phyloP scores from a whole-genome alignment of 768 basidiomycete species.

The Pleurotus platypus region DNA sequence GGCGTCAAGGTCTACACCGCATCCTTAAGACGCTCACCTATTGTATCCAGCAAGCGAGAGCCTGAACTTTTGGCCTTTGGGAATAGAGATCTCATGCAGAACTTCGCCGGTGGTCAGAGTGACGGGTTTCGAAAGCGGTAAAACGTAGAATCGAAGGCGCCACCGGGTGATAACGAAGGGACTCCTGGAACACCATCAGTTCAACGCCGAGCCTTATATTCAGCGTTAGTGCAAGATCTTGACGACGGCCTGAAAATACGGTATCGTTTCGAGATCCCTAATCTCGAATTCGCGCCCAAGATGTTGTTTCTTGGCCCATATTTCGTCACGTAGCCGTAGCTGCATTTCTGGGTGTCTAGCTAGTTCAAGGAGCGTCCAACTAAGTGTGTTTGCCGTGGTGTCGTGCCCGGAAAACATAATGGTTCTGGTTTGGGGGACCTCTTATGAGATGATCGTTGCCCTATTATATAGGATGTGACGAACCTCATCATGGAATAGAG shows the following conservation, averaged over 20 bases:
- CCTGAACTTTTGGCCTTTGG: slow-evolving; percentile 46
- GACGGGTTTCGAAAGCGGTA: slow-evolving; percentile 56
- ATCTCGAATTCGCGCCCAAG: slow-evolving; percentile 35
- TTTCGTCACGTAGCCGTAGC: slow-evolving; percentile 57
- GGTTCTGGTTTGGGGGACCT: slow-evolving; percentile 32
- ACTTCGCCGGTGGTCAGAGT: slow-evolving; percentile 39
- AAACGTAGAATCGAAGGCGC: slow-evolving; percentile 27
- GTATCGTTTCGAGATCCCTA: slow-evolving; percentile 50
- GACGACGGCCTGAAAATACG: slow-evolving; percentile 42
- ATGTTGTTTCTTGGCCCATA: slow-evolving; percentile 32
- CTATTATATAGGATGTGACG: background rate
- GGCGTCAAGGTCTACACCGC: background rate
- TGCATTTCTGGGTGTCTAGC: slow-evolving; percentile 57
- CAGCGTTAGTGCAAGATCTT: slow-evolving; percentile 27
- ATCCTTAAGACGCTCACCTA: slow-evolving; percentile 28
- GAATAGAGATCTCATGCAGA: slow-evolving; percentile 44
- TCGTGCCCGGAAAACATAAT: slow-evolving; percentile 55
- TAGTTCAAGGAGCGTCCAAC: slow-evolving; percentile 63
- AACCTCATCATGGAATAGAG: slow-evolving; percentile 13
- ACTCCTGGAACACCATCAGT: slow-evolving; percentile 29
- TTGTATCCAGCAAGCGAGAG: slow-evolving; percentile 52
- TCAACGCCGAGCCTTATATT: background rate
- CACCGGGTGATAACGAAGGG: slow-evolving; percentile 39
- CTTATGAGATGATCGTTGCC: too few relatives aligned
- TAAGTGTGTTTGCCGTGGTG: slow-evolving; percentile 54